These are phyloP conservation scores for Xylaria hypoxylon DNA, from an alignment of 2,329 filamentous ascomycete species.

Conservation along the genomic window DNA sequence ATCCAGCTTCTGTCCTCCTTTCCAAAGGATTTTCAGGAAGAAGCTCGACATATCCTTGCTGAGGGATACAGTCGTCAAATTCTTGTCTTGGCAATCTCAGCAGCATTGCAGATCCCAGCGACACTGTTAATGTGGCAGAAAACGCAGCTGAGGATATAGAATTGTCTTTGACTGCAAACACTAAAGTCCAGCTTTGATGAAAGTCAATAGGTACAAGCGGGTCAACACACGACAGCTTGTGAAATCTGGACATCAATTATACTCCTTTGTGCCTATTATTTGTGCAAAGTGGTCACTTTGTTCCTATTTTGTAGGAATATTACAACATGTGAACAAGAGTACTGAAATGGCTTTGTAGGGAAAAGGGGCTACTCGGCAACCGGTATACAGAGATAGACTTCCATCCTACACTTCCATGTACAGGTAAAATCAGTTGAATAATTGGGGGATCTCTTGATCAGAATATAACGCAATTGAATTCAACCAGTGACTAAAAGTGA, in stretches of 20 bases:
- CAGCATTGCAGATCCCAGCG: constrained; percentile 38
- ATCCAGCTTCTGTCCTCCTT: constrained; percentile 19
- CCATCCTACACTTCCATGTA: too few relatives aligned
- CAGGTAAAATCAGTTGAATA: too few relatives aligned
- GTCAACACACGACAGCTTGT: background rate
- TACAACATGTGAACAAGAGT: too few relatives aligned
- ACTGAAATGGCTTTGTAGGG: too few relatives aligned
- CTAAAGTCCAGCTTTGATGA: background rate
- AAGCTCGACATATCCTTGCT: constrained; percentile 27
- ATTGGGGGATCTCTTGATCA: too few relatives aligned
- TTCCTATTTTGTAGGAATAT: background rate
- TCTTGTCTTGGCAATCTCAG: constrained; percentile 38
- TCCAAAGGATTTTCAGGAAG: constrained; percentile 28
- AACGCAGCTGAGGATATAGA: constrained; percentile 33
- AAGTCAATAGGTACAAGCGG: background rate
- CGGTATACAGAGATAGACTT: too few relatives aligned
- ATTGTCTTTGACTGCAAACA: too few relatives aligned
- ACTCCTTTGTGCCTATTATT: background rate
- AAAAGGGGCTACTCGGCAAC: too few relatives aligned
- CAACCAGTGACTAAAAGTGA: too few relatives aligned
- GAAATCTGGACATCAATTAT: background rate
- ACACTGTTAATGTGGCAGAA: constrained; percentile 41
- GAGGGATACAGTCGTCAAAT: constrained; percentile 41
- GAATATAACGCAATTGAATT: too few relatives aligned
- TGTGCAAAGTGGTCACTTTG: background rate